These are phyloP conservation scores for Simmondsia chinensis DNA, from an alignment of 148 eudicot genomes.

Conservation along the genomic window DNA sequence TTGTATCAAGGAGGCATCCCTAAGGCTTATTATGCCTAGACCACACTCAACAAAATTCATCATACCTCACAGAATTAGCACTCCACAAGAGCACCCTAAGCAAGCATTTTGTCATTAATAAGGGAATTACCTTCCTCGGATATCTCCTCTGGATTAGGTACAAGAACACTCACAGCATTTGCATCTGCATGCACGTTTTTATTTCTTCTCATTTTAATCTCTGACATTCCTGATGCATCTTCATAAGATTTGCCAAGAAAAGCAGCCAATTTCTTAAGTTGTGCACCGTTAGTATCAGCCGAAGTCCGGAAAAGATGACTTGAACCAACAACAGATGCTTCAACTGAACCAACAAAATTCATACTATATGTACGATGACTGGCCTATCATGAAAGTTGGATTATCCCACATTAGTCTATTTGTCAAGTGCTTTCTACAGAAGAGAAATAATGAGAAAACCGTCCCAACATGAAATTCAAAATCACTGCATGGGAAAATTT, in stretches of 20 bases:
- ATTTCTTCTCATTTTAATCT: conserved; percentile 61
- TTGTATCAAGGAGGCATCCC: too few relatives aligned
- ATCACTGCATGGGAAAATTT: too few relatives aligned
- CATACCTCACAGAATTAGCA: neutral
- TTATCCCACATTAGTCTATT: too few relatives aligned
- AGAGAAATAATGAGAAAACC: too few relatives aligned
- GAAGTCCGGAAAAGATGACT: conserved; percentile 61
- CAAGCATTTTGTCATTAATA: neutral
- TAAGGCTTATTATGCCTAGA: too few relatives aligned
- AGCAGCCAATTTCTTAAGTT: conserved; percentile 60
- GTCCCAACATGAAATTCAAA: too few relatives aligned
- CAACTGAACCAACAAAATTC: conserved; percentile 56
- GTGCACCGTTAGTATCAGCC: conserved; percentile 65
- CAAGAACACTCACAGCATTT: conserved; percentile 73
- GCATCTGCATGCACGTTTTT: conserved; percentile 58
- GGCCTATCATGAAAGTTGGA: conserved; percentile 25
- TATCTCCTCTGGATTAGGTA: conserved; percentile 36
- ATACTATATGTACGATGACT: conserved; percentile 14
- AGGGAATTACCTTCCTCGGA: conserved; percentile 38
- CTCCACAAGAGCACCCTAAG: neutral
- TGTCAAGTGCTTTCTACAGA: too few relatives aligned
- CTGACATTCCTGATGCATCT: conserved; percentile 39
- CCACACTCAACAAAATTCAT: too few relatives aligned
- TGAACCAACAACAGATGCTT: conserved; percentile 83
- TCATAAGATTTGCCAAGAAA: conserved; percentile 46